Percentiles rank a stretch among this genome's conserved stretches.
phyloP scores from a whole-genome alignment of 129 eudicot genomes.

The Deinandra increscens region DNA sequence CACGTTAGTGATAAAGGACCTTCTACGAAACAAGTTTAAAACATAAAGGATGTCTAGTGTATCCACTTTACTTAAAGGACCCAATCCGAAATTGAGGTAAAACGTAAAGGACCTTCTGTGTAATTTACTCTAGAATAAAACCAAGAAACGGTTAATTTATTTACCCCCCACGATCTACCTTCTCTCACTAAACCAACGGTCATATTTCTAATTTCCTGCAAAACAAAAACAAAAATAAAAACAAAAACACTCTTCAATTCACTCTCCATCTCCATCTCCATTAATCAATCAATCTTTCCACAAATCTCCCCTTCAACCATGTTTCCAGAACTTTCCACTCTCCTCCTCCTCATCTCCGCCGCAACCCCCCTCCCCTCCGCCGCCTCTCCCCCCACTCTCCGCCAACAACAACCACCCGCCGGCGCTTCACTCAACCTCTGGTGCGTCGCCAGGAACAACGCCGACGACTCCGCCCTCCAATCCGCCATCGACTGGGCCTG shows the following conservation, averaged over 20 bases:
- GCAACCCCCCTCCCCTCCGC: constrained; percentile 15
- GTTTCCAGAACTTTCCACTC: constrained; percentile 15
- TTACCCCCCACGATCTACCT: constrained; percentile 31
- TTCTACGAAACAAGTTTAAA: too few species aligned
- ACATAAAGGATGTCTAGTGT: too few species aligned
- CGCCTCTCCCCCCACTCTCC: constrained; percentile 13
- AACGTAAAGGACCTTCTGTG: too few species aligned
- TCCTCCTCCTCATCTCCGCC: constrained; percentile 24
- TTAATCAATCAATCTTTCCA: neutral
- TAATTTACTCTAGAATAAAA: neutral
- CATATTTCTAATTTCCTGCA: constrained; percentile 19
- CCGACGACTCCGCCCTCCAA: constrained; percentile 75
- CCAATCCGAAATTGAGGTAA: too few species aligned
- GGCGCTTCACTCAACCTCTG: constrained; percentile 55
- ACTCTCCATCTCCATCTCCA: neutral
- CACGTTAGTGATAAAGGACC: too few species aligned
- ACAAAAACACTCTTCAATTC: neutral
- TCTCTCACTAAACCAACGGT: constrained; percentile 32
- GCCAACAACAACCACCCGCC: constrained; percentile 22
- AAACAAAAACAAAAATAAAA: constrained; percentile 11
- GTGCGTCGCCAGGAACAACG: constrained; percentile 99
- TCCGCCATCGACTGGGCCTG: constrained; percentile 88
- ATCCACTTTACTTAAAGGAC: too few species aligned
- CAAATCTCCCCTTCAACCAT: constrained; percentile 9
- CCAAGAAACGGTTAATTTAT: constrained; percentile 16